These are phyloP conservation scores for Penicillium herquei DNA, from an alignment of 495 filamentous ascomycete species.

Conservation along the genomic window DNA sequence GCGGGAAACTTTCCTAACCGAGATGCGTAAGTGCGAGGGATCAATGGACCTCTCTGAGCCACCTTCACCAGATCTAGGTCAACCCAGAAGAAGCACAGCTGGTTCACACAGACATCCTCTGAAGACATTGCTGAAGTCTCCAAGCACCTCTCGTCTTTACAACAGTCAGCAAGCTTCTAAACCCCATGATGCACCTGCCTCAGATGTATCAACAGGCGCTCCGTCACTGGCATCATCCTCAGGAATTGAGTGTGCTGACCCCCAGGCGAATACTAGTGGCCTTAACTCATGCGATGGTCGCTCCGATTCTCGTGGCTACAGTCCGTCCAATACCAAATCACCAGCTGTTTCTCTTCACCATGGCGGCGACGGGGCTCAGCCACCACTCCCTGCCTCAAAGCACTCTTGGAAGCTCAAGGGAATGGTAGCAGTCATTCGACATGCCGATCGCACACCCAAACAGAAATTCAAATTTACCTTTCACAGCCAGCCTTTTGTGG, in stretches of 20 bases:
- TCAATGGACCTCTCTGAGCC: conserved; percentile 32
- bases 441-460: conserved; percentile 96
- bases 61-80: conserved; percentile 29
- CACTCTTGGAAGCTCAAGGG: conserved; percentile 98
- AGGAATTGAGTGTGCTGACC: conserved; percentile 40
- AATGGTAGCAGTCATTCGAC: conserved; percentile 94
- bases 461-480: conserved; percentile 99
- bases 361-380: conserved; percentile 26
- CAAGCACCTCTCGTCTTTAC: conserved; percentile 61
- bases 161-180: conserved; percentile 44
- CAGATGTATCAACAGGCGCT: conserved; percentile 41
- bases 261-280: conserved; percentile 14
- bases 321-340: conserved; percentile 31
- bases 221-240: conserved; percentile 52
- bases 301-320: conserved; percentile 24
- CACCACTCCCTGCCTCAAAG: conserved; percentile 82
- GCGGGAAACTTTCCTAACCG: conserved; percentile 78
- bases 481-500: conserved; percentile 92
- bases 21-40: conserved; percentile 58
- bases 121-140: conserved; percentile 61
- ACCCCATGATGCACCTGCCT: conserved; percentile 32
- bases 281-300: conserved; percentile 24
- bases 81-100: conserved; percentile 31
- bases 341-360: conserved; percentile 29
- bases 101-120: conserved; percentile 43